A percentile compares a stretch with the other conserved stretches of the same genome.
These are phyloP conservation scores for Cyamopsis tetragonoloba DNA, from an alignment of 306 rosid species.

Conservation along the genomic window DNA sequence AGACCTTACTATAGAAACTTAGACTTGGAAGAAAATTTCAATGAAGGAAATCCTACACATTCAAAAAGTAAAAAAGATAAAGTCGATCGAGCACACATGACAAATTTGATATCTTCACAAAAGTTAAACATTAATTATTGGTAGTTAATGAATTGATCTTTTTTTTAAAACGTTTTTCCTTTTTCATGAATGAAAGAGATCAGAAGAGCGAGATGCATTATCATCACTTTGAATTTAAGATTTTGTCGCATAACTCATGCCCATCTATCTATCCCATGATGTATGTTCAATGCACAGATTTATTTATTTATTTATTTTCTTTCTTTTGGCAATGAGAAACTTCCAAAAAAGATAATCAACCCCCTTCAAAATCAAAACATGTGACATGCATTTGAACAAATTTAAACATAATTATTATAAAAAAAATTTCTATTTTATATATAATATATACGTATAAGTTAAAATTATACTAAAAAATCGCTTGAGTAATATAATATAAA, in stretches of 20 bases:
- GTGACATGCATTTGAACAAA: no score
- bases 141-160: slow-evolving; percentile 1
- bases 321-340: neutral
- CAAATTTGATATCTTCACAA: slow-evolving; percentile 28
- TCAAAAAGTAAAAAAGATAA: slow-evolving; percentile 8
- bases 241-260: neutral
- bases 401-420: no score
- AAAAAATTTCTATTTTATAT: no score
- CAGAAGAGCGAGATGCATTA: no score
- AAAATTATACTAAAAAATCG: no score
- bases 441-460: no score
- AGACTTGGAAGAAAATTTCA: slow-evolving; percentile 16
- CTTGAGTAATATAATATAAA: no score
- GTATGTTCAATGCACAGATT: slow-evolving; percentile 3
- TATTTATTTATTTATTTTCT: no score
- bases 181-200: slow-evolving; percentile 3
- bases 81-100: slow-evolving; percentile 10
- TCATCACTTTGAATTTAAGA: neutral
- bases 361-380: neutral
- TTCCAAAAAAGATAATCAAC: no score
- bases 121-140: slow-evolving; percentile 25
- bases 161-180: neutral
- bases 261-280: neutral
- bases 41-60: slow-evolving; percentile 21
- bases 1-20: slow-evolving; percentile 30